Base-by-base conservation (phyloP, 805 yeast genomes). In the Trichomonascus vanleenenianus region DNA sequence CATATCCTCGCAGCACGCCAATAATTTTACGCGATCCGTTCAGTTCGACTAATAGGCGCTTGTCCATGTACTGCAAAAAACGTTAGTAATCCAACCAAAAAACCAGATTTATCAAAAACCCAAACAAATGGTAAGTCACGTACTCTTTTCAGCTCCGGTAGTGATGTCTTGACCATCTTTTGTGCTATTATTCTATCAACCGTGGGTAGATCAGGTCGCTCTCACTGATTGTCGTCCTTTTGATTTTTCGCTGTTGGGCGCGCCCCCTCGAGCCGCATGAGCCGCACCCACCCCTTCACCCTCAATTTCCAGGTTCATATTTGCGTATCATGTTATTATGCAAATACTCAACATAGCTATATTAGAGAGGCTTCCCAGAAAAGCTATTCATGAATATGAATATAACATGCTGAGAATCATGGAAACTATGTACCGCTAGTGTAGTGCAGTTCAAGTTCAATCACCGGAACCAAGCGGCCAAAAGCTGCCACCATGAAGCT, bases 1-100 rank as follows among this genome's bases (percentile, higher is more conserved):
- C 97, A 61, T 79, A 91, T 2, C 97, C 97, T 56, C 85, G 71
- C 45, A 91, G 72, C 10, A 76, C 75, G 2, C 97, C 97, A n/a
- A 77, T 75, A 1, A 91, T 77, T 54, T 75, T 76, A 42, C 97
- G 72, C 11, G 83, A 67, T 1, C 95, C 94, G 61, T 86, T 87
- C 49, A 91, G 71, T 52, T 83, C 84, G 14, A 91, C 68, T 11
- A 79, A 70, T 22, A 91, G 72, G 56, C 78, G 76, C 64, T 85
- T 85, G 59, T 85, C 89, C 76, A 86, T 73, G 60, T 85, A 87
- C 81, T 83, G 54, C 18, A 38, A 39, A 10, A 18, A 14, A 12
- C 20, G 20, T 33, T 32, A 36, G 43, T 34, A 2, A 19, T 25
- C 5, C 15, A 12, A 6, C 9, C 10, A 14, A 27, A 15, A n/a